Conservation (phyloP, 176 grass and related monocot genomes). For the Dactylis glomerata region DNA sequence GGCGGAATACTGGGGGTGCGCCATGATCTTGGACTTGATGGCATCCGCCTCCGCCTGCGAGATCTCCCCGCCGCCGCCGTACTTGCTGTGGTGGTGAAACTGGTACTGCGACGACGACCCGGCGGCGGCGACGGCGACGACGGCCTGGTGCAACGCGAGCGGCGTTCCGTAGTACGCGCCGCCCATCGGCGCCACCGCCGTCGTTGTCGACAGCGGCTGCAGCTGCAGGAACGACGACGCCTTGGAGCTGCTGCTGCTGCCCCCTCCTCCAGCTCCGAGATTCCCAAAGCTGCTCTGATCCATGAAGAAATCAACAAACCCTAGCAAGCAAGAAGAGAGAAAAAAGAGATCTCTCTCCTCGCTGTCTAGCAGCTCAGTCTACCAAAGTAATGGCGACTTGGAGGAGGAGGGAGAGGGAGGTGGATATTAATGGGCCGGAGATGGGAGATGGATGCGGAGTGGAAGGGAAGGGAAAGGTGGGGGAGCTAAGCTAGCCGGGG, state of each 20-base stretch:
- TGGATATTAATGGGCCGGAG: constrained; percentile 30
- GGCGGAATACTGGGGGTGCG: constrained; percentile 80
- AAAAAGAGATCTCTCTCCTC: not conserved
- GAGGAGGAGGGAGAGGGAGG: not conserved
- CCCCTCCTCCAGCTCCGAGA: constrained; percentile 46
- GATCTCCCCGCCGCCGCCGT: constrained; percentile 35
- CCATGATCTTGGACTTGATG: constrained; percentile 92
- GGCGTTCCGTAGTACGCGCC: constrained; percentile 39
- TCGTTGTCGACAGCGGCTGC: constrained; percentile 40
- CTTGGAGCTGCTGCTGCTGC: constrained; percentile 35
- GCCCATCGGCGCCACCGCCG: constrained; percentile 10
- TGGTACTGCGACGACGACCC: constrained; percentile 33
- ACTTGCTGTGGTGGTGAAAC: constrained; percentile 19
- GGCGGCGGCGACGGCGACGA: not conserved
- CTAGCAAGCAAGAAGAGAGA: not conserved
- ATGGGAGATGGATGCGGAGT: not conserved
- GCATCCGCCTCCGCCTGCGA: constrained; percentile 48
- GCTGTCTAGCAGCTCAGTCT: not conserved
- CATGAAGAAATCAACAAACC: constrained; percentile 27
- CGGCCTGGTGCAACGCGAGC: constrained; percentile 43
- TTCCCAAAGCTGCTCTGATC: constrained; percentile 48
- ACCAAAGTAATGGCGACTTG: constrained; percentile 22
- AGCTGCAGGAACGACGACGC: constrained; percentile 66
- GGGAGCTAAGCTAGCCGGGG: constrained; percentile 22
- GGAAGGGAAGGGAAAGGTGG: constrained; percentile 22